A percentile compares a stretch with the other conserved stretches of the same genome.
Evolutionary conservation across 1,139 yeast species (phyloP).

Genomic region (Kodamaea arcana): DNA sequence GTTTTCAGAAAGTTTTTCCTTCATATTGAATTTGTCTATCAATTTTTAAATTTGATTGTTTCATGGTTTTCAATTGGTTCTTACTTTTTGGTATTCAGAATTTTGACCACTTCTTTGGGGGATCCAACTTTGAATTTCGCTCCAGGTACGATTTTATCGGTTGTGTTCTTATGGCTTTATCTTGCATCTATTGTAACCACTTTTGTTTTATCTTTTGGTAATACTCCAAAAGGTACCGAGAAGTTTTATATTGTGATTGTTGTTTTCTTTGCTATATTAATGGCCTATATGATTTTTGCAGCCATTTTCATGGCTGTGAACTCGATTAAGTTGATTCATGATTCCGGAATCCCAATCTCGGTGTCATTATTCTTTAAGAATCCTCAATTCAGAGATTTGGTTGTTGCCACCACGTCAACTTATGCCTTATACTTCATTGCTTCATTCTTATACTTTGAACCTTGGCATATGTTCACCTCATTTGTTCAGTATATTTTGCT

Average conservation of each 20-base stretch:
- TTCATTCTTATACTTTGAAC: conserved; percentile 45
- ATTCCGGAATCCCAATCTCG: conserved; percentile 27
- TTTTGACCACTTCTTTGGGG: conserved; percentile 66
- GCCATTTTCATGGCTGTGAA: conserved; percentile 48
- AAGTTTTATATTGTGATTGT: conserved; percentile 79
- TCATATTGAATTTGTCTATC: conserved; percentile 43
- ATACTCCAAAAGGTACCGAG: conserved; percentile 90
- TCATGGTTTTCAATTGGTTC: conserved; percentile 84
- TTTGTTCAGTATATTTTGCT: conserved; percentile 43
- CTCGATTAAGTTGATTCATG: conserved; percentile 35
- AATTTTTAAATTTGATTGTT: conserved; percentile 42
- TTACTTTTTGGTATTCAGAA: conserved; percentile 75
- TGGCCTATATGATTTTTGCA: conserved; percentile 84
- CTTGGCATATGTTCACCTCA: conserved; percentile 52
- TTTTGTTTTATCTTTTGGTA: conserved; percentile 88
- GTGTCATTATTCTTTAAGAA: conserved; percentile 38
- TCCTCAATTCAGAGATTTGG: conserved; percentile 44
- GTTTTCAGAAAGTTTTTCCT: conserved; percentile 38
- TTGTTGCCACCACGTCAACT: conserved; percentile 45
- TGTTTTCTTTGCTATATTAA: conserved; percentile 81
- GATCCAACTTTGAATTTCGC: conserved; percentile 50
- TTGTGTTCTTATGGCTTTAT: conserved; percentile 84
- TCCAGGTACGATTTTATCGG: conserved; percentile 76
- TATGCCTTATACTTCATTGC: conserved; percentile 46
- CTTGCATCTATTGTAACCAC: conserved; percentile 86